These are phyloP conservation scores for Aphanocladium album DNA, from an alignment of 2,329 filamentous ascomycete genomes.

Conservation along the genomic window DNA sequence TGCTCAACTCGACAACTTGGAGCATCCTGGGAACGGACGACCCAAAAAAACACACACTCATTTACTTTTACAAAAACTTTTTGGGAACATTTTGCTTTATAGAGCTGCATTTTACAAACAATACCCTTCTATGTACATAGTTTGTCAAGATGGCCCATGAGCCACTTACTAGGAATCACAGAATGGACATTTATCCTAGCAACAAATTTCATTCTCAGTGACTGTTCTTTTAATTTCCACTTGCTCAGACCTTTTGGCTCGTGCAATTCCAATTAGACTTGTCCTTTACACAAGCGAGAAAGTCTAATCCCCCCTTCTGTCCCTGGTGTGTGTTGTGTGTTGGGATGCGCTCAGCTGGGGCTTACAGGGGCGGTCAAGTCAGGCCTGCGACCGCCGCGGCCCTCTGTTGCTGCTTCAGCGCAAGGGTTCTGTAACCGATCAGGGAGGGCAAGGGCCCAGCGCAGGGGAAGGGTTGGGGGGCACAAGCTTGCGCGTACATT, in stretches of 20 bases:
- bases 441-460: too few species aligned
- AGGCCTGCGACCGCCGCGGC: too few species aligned
- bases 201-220: background rate
- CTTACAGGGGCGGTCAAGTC: too few species aligned
- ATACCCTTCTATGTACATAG: conserved; percentile 9
- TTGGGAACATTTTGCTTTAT: background rate
- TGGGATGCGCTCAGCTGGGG: too few species aligned
- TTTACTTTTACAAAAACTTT: background rate
- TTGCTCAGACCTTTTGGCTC: background rate
- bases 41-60: background rate
- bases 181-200: background rate
- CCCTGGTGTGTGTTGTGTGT: too few species aligned
- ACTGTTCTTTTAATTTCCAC: background rate
- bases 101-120: conserved; percentile 3
- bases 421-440: too few species aligned
- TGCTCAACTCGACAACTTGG: background rate
- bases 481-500: background rate
- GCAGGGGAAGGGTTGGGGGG: background rate
- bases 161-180: background rate
- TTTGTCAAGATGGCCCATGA: background rate
- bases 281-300: too few species aligned
- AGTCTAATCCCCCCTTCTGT: too few species aligned
- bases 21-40: background rate
- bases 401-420: too few species aligned
- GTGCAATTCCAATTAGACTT: background rate